Evolutionary conservation across 1,284 basidiomycete species (phyloP), one percentile per base, ranked within the genome.

Genomic region (Sporisorium reilianum): DNA sequence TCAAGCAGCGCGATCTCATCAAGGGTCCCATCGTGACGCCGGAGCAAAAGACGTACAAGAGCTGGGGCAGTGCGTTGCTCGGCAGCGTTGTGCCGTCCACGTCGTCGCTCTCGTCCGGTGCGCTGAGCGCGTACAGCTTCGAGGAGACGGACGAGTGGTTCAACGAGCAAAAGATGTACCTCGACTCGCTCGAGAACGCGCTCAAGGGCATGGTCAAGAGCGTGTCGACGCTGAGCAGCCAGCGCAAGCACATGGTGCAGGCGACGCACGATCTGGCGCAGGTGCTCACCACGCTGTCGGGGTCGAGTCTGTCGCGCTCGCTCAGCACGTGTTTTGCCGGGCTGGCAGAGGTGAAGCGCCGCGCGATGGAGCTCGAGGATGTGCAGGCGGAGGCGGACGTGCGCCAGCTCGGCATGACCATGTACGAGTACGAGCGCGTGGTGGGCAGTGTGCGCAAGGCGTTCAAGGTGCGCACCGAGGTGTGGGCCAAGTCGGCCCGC

Each of bases 111-210:
- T 71, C 74, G 22, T 55, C 66, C 12, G 67, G 71, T 10, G 57
- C 71, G 16, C 42, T 72, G 18, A 70, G 66, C 12, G 94, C 93
- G 1, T 90, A 92, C 9, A 90, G 92, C 59, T 99, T 96, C 84
- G 88, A 93, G 75, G 96, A 99, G 86, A 92, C 90, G 16, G 96
- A 99, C 81, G 95, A 97, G 89, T 99, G 95, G 94, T 99, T 98
- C 80, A 93, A 97, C 80, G 89, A 90, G 72, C 92, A 95, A 83
- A 93, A 91, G 66, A 85, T 87, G 0, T 95, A 94, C 82, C 88
- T 99, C 22, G 95, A 97, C 78, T 90, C 90, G 53, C 89, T 99
- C 12, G 97, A 99, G 85, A 89, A 90, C 0, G 94, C 97, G 78
- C 88, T 99, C 28, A 92, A 92, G 48, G 89, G 90, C 2, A 87